Percentiles rank a stretch among this genome's conserved stretches.
These are phyloP conservation scores for Platismatia glauca DNA, from an alignment of 495 filamentous ascomycete genomes.

Conservation along the genomic window DNA sequence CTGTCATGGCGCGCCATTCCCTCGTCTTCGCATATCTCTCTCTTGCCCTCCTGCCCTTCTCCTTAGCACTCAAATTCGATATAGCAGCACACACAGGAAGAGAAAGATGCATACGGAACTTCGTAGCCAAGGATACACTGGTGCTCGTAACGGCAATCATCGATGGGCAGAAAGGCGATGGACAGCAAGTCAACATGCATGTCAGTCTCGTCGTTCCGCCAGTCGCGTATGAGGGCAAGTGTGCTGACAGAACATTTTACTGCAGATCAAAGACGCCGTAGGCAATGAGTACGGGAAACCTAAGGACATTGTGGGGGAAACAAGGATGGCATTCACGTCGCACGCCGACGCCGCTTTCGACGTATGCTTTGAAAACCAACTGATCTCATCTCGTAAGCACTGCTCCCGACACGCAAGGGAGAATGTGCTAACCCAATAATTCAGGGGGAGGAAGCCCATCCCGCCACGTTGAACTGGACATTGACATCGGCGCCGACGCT, in stretches of 20 bases:
- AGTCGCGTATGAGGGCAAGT: not conserved
- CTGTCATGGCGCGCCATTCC: not conserved
- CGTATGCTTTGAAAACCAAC: slow-evolving; percentile 89
- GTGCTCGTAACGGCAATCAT: slow-evolving; percentile 97
- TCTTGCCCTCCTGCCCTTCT: slow-evolving; percentile 42
- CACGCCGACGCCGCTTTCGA: slow-evolving; percentile 91
- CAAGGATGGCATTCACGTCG: slow-evolving; percentile 90
- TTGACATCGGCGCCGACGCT: slow-evolving; percentile 97
- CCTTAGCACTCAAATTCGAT: slow-evolving; percentile 87
- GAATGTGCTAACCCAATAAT: not conserved
- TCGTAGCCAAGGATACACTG: slow-evolving; percentile 83
- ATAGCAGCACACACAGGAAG: slow-evolving; percentile 58
- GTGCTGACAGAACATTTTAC: slow-evolving; percentile 1
- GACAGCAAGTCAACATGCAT: slow-evolving; percentile 89
- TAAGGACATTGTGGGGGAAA: slow-evolving; percentile 85
- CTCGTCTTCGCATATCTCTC: slow-evolving; percentile 3
- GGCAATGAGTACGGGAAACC: slow-evolving; percentile 92
- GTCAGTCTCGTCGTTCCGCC: slow-evolving; percentile 45
- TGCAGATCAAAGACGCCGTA: slow-evolving; percentile 83
- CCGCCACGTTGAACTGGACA: slow-evolving; percentile 86
- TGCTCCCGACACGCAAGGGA: slow-evolving; percentile 6
- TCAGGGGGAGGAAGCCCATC: slow-evolving; percentile 45
- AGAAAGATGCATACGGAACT: slow-evolving; percentile 93
- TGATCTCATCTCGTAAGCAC: slow-evolving; percentile 53
- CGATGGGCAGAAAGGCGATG: slow-evolving; percentile 77